Conservation (phyloP, 1,284 basidiomycete species). For the Mycena sp. region DNA sequence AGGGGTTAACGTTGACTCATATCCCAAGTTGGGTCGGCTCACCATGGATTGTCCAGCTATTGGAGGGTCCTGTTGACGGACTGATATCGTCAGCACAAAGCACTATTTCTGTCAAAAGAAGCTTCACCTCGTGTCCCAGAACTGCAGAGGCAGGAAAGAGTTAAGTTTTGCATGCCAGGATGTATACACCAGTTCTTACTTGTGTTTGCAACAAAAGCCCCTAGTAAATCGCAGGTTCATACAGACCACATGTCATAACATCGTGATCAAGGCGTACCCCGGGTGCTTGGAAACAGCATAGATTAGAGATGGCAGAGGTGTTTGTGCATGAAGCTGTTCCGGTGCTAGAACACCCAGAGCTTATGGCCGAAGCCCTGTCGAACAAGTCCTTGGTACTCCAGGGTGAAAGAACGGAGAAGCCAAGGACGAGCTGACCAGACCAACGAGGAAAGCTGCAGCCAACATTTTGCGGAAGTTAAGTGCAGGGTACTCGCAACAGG, state of each 20-base stretch:
- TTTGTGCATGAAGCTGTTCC: conserved; percentile 58
- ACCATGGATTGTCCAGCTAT: conserved; percentile 85
- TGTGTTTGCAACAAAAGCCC: conserved; percentile 64
- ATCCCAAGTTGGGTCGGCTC: conserved; percentile 26
- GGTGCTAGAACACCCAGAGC: conserved; percentile 53
- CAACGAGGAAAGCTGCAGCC: conserved; percentile 15
- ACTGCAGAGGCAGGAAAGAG: conserved; percentile 1
- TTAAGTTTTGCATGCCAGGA: not conserved
- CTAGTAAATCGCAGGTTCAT: not conserved
- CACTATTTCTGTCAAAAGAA: not conserved
- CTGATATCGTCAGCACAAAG: conserved; percentile 31
- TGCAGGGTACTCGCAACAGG: not conserved
- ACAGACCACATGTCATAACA: not conserved
- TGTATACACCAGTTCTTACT: conserved; percentile 42
- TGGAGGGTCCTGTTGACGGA: conserved; percentile 69
- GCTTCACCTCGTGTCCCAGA: conserved; percentile 60
- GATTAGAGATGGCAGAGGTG: conserved; percentile 47
- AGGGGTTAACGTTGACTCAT: not conserved
- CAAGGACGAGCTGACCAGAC: conserved; percentile 15
- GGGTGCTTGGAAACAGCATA: conserved; percentile 65
- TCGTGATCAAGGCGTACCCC: conserved; percentile 44
- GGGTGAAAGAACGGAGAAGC: conserved; percentile 31
- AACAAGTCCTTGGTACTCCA: conserved; percentile 40
- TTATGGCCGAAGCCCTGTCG: conserved; percentile 35
- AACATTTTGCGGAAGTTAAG: conserved; percentile 2